Base-by-base conservation (phyloP, 257 asterid genomes). In the Forsythia suspensa region DNA sequence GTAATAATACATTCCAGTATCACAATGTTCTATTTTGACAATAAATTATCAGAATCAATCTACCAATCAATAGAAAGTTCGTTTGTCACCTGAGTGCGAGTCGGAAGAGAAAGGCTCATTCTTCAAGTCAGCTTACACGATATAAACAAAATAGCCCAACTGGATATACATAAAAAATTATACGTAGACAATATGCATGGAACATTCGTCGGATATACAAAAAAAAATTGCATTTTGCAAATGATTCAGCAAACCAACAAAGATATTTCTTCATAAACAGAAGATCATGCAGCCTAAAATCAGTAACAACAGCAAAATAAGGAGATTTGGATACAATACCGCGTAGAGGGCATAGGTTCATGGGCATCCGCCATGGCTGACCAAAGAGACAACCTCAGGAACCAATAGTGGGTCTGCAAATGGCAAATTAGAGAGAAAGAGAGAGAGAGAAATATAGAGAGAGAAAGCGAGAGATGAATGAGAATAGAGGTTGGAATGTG, bases 341-440 rank as follows among this genome's bases (percentile, higher is more conserved):
- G 51, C 65, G 88, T 71, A 79, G 90, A 76, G 77, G 85, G 24
- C 73, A 84, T 79, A 77, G 89, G 76, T 67, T 85, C 89, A 75
- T 48, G 79, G 77, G 55, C 80, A 72, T 76, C 80, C 78, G 84
- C 90, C 96, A 92, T 91, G 91, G 93, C 86, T 90, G 39, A 63
- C 90, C 91, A 79, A 38, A 80, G 80, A 84, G 86, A 73, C 87
- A 80, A 79, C 82, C 89, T 80, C 86, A 79, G 89, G 91, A 85
- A 86, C 91, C 88, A 84, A 84, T 40, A 65, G 40, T 72, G 73
- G 77, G 73, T 76, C 79, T 82, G 81, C 82, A 76, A 78, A 84
- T 76, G 82, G 82, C 82, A 76, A 78, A 81, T 76, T 76, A 70
- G 73, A 73, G 71, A n/a, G 80, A 75, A 37, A 75, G 84, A 75